Conservation (phyloP, 139 green algal genomes). For the Chlorella sp. region DNA sequence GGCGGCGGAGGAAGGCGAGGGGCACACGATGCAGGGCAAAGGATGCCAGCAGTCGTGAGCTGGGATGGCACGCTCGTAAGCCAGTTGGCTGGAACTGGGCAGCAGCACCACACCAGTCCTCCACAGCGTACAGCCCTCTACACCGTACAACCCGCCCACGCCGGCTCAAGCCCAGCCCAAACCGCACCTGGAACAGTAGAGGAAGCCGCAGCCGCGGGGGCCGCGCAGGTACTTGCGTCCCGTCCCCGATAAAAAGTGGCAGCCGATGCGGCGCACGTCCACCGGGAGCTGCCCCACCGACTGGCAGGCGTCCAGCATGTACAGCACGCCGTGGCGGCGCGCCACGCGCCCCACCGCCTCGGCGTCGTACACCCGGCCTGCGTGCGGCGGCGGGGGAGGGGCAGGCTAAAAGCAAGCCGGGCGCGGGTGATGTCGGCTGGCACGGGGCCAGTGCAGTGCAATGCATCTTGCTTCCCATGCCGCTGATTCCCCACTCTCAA, state of each 20-base stretch:
- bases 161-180: background rate
- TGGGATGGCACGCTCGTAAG: background rate
- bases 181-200: constrained; percentile 50
- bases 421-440: too few species aligned
- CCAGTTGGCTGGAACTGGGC: background rate
- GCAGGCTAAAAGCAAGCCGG: too few species aligned
- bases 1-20: background rate
- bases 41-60: background rate
- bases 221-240: constrained; percentile 71
- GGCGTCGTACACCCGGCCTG: constrained; percentile 64
- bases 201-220: constrained; percentile 60
- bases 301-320: constrained; percentile 79
- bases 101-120: background rate
- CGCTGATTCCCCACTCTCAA: too few species aligned
- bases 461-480: background rate
- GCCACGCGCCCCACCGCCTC: constrained; percentile 47
- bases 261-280: constrained; percentile 60
- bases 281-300: constrained; percentile 63
- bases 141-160: too few species aligned
- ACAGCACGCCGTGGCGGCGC: constrained; percentile 48
- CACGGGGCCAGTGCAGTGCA: too few species aligned
- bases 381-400: background rate
- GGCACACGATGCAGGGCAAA: background rate
- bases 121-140: too few species aligned
- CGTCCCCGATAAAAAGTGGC: constrained; percentile 67